Evolutionary conservation across 805 yeast genomes (phyloP).

Genomic region (Wickerhamomyces chaumierensis): DNA sequence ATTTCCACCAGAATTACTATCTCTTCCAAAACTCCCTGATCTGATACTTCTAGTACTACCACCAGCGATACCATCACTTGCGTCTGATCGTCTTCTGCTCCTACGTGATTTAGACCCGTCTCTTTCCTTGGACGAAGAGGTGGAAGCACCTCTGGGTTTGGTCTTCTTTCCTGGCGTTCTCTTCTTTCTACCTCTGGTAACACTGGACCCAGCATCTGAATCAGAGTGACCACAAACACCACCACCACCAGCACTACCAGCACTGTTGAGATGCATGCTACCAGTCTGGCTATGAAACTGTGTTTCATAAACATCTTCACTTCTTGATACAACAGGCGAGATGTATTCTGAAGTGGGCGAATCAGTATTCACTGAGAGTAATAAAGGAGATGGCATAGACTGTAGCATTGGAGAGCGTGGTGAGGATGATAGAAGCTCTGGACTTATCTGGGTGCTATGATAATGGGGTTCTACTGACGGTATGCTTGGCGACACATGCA

Average conservation of each 20-base stretch:
- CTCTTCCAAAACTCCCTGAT: constrained; percentile 15
- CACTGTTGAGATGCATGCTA: no score
- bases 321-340: constrained; percentile 19
- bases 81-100: constrained; percentile 16
- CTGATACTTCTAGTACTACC: constrained; percentile 12
- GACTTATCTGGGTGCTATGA: no score
- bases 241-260: constrained; percentile 19
- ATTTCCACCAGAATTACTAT: constrained; percentile 9
- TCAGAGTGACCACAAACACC: constrained; percentile 19
- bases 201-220: constrained; percentile 20
- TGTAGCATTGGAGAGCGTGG: neutral
- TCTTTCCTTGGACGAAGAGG: neutral
- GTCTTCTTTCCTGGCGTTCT: neutral
- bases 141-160: no score
- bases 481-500: neutral
- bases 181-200: neutral
- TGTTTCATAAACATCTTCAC: no score
- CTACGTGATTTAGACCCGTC: neutral
- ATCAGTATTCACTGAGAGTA: constrained; percentile 11
- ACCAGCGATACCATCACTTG: constrained; percentile 16
- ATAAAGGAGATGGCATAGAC: constrained; percentile 12
- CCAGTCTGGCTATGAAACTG: no score
- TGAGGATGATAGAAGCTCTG: neutral
- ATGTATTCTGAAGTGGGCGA: constrained; percentile 1
- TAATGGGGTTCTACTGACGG: no score